Conservation (phyloP, 2,329 filamentous ascomycete species). For the Verticillium zaregamsianum region DNA sequence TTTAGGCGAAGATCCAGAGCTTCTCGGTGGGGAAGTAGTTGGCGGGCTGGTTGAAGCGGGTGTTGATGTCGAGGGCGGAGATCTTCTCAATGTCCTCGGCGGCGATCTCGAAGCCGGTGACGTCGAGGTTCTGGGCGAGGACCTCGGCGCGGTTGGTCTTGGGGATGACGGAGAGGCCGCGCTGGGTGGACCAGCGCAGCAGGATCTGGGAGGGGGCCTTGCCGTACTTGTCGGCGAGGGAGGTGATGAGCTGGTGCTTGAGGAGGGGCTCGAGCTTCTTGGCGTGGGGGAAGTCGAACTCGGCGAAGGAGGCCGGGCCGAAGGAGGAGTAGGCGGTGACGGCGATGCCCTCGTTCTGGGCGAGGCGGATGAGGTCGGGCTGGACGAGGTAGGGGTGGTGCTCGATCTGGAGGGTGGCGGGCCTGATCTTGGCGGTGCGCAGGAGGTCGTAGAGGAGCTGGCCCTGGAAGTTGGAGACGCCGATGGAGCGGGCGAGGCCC, state of each 20-base stretch:
- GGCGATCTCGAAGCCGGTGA: conserved; percentile 61
- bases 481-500: conserved; percentile 68
- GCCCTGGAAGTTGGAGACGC: conserved; percentile 78
- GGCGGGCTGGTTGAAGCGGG: conserved; percentile 75
- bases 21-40: conserved; percentile 55
- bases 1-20: conserved; percentile 55
- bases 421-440: conserved; percentile 69
- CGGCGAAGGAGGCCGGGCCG: conserved; percentile 73
- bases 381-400: conserved; percentile 88
- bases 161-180: conserved; percentile 75
- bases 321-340: conserved; percentile 85
- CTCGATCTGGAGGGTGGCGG: conserved; percentile 81
- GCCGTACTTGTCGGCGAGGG: conserved; percentile 63
- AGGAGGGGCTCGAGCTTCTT: conserved; percentile 64
- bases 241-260: conserved; percentile 61
- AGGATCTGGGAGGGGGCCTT: conserved; percentile 78
- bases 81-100: conserved; percentile 65
- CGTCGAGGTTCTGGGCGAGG: conserved; percentile 64
- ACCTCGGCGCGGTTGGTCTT: conserved; percentile 57
- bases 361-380: conserved; percentile 64
- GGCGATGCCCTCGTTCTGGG: conserved; percentile 64
- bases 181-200: conserved; percentile 83
- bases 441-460: conserved; percentile 75
- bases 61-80: conserved; percentile 56
- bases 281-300: conserved; percentile 69